Conservation (phyloP, 2,329 filamentous ascomycete genomes). For the Ophiostoma australiae region DNA sequence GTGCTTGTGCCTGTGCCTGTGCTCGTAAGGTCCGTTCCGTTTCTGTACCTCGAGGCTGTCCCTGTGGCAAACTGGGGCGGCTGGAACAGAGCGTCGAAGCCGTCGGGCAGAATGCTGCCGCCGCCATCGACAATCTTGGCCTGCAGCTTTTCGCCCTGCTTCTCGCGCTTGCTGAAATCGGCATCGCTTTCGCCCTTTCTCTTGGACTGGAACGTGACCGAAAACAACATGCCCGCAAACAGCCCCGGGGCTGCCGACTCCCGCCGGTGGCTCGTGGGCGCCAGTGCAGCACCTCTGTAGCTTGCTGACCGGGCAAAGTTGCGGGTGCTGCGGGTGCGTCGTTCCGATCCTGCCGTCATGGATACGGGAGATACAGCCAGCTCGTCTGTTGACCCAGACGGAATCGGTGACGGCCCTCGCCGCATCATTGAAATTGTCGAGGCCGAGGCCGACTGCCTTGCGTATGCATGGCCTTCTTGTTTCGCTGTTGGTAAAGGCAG, state of each 20-base stretch:
- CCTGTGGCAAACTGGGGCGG: conserved; percentile 33
- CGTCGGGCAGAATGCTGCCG: conserved; percentile 64
- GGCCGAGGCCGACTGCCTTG: neutral
- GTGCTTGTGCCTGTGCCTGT: neutral
- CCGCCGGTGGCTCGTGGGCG: conserved; percentile 13
- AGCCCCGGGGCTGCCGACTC: conserved; percentile 36
- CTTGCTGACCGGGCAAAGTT: neutral
- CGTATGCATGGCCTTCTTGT: neutral
- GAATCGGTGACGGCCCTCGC: conserved; percentile 25
- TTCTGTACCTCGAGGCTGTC: conserved; percentile 24
- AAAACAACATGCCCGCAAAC: conserved; percentile 82
- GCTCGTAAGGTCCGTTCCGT: neutral
- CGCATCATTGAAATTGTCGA: neutral
- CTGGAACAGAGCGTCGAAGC: conserved; percentile 78
- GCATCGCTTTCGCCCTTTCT: conserved; percentile 51
- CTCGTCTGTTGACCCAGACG: conserved; percentile 45
- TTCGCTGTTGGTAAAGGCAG: conserved; percentile 8
- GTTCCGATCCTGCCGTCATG: conserved; percentile 29
- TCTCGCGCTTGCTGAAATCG: conserved; percentile 32
- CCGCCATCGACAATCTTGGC: conserved; percentile 64
- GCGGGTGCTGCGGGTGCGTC: conserved; percentile 29
- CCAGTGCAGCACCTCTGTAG: conserved; percentile 18
- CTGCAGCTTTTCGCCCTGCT: conserved; percentile 47
- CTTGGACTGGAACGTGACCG: conserved; percentile 63
- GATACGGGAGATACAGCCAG: conserved; percentile 40